Percentiles rank a stretch among this genome's conserved stretches.
phyloP scores from a whole-genome alignment of 345 rosid genomes.

The Salix koriyanagi region DNA sequence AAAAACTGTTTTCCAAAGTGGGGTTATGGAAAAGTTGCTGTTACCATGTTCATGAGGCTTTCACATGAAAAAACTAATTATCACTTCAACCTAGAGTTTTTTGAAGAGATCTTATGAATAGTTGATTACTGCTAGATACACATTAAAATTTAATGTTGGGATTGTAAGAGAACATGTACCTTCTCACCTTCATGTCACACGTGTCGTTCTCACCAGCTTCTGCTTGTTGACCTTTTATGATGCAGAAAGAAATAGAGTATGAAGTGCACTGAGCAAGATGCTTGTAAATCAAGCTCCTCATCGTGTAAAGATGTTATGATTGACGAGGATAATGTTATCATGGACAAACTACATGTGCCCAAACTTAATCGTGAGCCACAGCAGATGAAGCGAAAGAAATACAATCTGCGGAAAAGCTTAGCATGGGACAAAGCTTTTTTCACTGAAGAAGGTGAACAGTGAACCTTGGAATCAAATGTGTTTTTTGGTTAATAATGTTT shows the following conservation, averaged over 20 bases:
- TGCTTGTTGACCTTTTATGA: too few species aligned
- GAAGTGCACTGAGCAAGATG: constrained; percentile 6
- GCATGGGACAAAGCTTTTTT: constrained; percentile 89
- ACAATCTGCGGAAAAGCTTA: constrained; percentile 80
- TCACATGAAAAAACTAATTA: too few species aligned
- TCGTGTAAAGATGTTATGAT: constrained; percentile 15
- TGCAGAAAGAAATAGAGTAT: constrained; percentile 1
- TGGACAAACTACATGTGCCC: constrained; percentile 39
- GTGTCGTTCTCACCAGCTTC: too few species aligned
- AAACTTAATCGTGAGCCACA: constrained; percentile 66
- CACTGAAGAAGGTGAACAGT: constrained; percentile 76
- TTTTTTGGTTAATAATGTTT: not conserved
- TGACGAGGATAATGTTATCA: constrained; percentile 47
- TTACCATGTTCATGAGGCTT: too few species aligned
- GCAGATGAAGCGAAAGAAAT: constrained; percentile 87
- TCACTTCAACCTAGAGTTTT: too few species aligned
- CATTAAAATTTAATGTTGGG: too few species aligned
- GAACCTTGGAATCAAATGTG: not conserved
- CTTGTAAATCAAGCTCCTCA: constrained; percentile 18
- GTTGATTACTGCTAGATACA: too few species aligned
- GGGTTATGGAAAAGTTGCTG: too few species aligned
- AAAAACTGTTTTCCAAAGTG: too few species aligned
- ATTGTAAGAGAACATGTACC: too few species aligned
- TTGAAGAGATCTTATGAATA: too few species aligned
- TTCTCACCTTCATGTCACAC: too few species aligned